phyloP scores from a whole-genome alignment of 1,139 yeast genomes.

The Saccharomyces uvarum region DNA sequence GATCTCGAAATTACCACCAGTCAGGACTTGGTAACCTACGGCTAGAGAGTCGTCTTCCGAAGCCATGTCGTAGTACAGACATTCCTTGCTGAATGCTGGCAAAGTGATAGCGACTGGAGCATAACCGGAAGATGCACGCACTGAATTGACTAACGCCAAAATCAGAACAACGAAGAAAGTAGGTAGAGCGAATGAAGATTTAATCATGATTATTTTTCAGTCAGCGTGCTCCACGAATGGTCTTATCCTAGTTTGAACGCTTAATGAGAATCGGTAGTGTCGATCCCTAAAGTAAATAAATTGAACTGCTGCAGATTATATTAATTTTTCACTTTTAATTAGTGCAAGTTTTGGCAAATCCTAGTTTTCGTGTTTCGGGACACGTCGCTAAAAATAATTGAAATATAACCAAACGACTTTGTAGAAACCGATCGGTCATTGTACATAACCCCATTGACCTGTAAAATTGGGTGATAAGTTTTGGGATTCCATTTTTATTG shows the following conservation, averaged over 20 bases:
- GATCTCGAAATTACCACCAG: slow-evolving; percentile 62
- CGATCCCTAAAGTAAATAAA: not conserved
- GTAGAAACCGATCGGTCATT: not conserved
- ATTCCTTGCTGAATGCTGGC: slow-evolving; percentile 38
- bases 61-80: slow-evolving; percentile 33
- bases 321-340: not conserved
- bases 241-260: not conserved
- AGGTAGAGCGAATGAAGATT: not conserved
- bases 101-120: slow-evolving; percentile 32
- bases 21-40: slow-evolving; percentile 44
- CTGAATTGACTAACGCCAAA: slow-evolving; percentile 7
- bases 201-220: not conserved
- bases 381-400: not conserved
- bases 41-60: slow-evolving; percentile 34
- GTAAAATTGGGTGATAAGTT: not conserved
- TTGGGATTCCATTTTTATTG: not conserved
- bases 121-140: slow-evolving; percentile 20
- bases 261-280: not conserved
- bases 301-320: not conserved
- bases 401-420: not conserved
- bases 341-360: not conserved
- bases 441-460: not conserved
- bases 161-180: not conserved
- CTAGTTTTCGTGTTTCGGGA: slow-evolving; percentile 1
- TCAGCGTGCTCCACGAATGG: not conserved